These are phyloP conservation scores for Chaetothyriales sp. DNA, from an alignment of 2,329 filamentous ascomycete genomes.

Conservation along the genomic window DNA sequence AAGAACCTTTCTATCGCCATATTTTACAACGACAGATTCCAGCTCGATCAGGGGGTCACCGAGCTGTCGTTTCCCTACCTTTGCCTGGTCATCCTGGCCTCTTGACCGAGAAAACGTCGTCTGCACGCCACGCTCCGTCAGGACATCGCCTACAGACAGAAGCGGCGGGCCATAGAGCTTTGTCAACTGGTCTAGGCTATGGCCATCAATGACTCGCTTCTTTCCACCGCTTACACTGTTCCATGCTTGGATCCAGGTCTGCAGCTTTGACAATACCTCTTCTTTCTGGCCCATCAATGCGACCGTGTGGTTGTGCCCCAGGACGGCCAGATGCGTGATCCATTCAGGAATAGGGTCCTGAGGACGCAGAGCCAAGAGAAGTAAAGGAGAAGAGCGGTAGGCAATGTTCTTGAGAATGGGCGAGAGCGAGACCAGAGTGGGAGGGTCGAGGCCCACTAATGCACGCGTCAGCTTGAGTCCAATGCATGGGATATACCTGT, in stretches of 20 bases:
- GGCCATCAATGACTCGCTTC: constrained; percentile 2
- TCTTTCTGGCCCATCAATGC: constrained; percentile 50
- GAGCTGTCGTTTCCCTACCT: constrained; percentile 12
- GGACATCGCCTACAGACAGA: constrained; percentile 9
- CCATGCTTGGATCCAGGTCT: constrained; percentile 9
- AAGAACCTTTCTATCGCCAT: constrained; percentile 61
- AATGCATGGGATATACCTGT: background rate
- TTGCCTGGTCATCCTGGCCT: background rate
- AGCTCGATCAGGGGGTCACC: constrained; percentile 73
- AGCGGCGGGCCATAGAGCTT: constrained; percentile 10
- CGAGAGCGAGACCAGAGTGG: constrained; percentile 57
- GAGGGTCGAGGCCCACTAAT: constrained; percentile 64
- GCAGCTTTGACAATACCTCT: constrained; percentile 35
- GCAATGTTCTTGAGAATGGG: constrained; percentile 55
- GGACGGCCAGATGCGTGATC: constrained; percentile 69
- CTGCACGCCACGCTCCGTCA: constrained; percentile 10
- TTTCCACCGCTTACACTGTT: constrained; percentile 3
- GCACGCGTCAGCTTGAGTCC: constrained; percentile 10
- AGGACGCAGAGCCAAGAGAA: constrained; percentile 64
- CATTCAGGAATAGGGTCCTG: constrained; percentile 80
- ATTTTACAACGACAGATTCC: constrained; percentile 66
- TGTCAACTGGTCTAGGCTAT: constrained; percentile 4
- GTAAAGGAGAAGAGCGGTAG: constrained; percentile 47
- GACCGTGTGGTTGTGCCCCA: constrained; percentile 53
- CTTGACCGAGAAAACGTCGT: constrained; percentile 1